Conservation (phyloP, 805 yeast species). For the Hanseniaspora vineae region DNA sequence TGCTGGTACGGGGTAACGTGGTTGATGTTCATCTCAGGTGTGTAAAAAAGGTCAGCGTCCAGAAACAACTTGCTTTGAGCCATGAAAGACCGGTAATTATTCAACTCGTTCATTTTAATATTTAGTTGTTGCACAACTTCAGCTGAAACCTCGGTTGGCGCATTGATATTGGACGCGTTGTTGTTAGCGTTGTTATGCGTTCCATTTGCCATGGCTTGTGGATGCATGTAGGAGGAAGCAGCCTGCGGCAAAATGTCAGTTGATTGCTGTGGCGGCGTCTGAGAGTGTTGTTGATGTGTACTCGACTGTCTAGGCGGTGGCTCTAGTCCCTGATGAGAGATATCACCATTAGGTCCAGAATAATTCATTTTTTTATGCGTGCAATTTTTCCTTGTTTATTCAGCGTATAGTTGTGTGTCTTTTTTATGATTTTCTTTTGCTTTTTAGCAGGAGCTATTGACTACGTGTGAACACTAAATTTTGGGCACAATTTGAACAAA, state of each 20-base stretch:
- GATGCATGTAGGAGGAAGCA: neutral
- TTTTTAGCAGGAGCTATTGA: no score
- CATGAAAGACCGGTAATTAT: slow-evolving; percentile 5
- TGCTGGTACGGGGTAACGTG: slow-evolving; percentile 5
- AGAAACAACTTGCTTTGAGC: slow-evolving; percentile 5
- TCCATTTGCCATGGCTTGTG: neutral
- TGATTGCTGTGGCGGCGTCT: neutral
- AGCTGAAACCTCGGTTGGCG: neutral
- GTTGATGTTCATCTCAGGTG: slow-evolving; percentile 4
- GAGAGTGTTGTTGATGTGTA: neutral
- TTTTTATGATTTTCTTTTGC: neutral
- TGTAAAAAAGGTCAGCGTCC: slow-evolving; percentile 5
- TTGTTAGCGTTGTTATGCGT: neutral
- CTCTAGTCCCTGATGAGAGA: neutral
- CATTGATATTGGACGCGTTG: neutral
- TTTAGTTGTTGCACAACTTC: slow-evolving; percentile 1
- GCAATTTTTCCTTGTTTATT: neutral
- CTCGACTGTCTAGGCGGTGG: neutral
- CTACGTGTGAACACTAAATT: no score
- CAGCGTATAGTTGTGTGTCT: neutral
- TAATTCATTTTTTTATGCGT: neutral
- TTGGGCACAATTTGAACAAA: no score
- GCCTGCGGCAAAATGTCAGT: neutral
- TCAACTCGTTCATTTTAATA: slow-evolving; percentile 4
- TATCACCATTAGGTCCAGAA: neutral